phyloP scores from a whole-genome alignment of 1,139 yeast species.

The Lodderomyces orthopsilosis region DNA sequence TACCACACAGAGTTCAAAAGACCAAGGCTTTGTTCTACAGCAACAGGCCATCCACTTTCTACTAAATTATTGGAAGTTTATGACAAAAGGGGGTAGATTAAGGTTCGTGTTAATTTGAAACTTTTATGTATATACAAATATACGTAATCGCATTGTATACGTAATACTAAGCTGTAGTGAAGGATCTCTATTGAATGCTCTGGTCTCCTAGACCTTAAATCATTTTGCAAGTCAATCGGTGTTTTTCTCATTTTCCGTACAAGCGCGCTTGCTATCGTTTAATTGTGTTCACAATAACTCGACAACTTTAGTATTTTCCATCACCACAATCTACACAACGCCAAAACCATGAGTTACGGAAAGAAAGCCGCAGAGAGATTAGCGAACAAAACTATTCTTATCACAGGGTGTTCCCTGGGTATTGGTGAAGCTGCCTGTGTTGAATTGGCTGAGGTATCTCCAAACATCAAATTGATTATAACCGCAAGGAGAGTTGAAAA shows the following conservation, averaged over 20 bases:
- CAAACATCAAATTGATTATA: conserved; percentile 60
- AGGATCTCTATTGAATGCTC: too few species aligned
- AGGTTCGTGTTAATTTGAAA: conserved; percentile 1
- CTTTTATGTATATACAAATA: conserved; percentile 1
- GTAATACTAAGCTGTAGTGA: not conserved
- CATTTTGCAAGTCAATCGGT: too few species aligned
- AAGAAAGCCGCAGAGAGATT: conserved; percentile 42
- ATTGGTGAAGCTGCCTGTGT: conserved; percentile 77
- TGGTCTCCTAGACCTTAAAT: too few species aligned
- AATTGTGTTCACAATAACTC: not conserved
- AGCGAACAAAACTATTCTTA: conserved; percentile 36
- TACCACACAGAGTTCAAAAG: conserved; percentile 98
- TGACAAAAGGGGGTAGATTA: not conserved
- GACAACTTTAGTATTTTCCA: not conserved
- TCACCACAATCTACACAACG: not conserved
- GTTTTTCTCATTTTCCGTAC: not conserved
- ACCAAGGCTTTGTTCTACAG: conserved; percentile 83
- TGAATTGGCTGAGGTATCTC: conserved; percentile 68
- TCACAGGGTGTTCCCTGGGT: conserved; percentile 41
- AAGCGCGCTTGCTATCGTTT: not conserved
- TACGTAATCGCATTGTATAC: conserved; percentile 2
- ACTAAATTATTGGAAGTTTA: conserved; percentile 45
- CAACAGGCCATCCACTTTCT: conserved; percentile 96
- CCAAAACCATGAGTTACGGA: conserved; percentile 42
- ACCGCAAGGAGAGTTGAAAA: conserved; percentile 68